phyloP scores from a whole-genome alignment of 768 basidiomycete genomes.

The Tephrocybe sp. region DNA sequence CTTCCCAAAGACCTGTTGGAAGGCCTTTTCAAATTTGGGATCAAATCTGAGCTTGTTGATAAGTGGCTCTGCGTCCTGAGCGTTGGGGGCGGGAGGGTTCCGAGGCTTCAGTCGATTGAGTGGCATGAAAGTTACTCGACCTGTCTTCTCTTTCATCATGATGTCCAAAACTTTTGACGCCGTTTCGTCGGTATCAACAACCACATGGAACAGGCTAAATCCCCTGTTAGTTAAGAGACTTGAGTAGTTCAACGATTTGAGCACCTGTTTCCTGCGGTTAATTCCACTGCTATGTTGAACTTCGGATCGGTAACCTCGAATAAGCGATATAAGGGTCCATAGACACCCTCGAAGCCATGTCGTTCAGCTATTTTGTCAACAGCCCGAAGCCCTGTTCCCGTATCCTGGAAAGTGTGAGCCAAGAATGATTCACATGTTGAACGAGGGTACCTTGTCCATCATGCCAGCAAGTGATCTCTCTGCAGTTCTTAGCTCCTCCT shows the following conservation, averaged over 20 bases:
- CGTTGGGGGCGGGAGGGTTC: slow-evolving; percentile 58
- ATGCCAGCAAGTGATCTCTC: slow-evolving; percentile 80
- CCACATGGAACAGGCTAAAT: slow-evolving; percentile 88
- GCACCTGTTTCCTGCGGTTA: slow-evolving; percentile 97
- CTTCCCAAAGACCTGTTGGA: slow-evolving; percentile 96
- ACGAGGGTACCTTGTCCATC: slow-evolving; percentile 86
- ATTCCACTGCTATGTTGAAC: slow-evolving; percentile 90
- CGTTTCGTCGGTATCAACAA: slow-evolving; percentile 95
- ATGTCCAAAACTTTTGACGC: slow-evolving; percentile 87
- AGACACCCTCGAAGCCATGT: slow-evolving; percentile 76
- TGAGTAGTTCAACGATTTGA: too few species aligned
- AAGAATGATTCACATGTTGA: neutral
- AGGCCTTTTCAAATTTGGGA: slow-evolving; percentile 68
- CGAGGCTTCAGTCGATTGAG: slow-evolving; percentile 91
- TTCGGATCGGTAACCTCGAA: slow-evolving; percentile 86
- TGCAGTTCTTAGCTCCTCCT: slow-evolving; percentile 75
- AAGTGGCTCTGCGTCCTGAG: slow-evolving; percentile 76
- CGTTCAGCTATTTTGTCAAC: slow-evolving; percentile 82
- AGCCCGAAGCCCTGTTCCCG: slow-evolving; percentile 81
- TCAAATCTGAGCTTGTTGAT: slow-evolving; percentile 83
- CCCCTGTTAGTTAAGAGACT: slow-evolving; percentile 11
- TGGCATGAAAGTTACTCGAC: slow-evolving; percentile 97
- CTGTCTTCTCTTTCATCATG: slow-evolving; percentile 92
- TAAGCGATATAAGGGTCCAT: slow-evolving; percentile 91
- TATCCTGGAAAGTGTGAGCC: slow-evolving; percentile 59